Percentiles rank a stretch among this genome's conserved stretches.
Evolutionary conservation across 2,329 filamentous ascomycete species (phyloP).

Genomic region (Cercospora janseana): DNA sequence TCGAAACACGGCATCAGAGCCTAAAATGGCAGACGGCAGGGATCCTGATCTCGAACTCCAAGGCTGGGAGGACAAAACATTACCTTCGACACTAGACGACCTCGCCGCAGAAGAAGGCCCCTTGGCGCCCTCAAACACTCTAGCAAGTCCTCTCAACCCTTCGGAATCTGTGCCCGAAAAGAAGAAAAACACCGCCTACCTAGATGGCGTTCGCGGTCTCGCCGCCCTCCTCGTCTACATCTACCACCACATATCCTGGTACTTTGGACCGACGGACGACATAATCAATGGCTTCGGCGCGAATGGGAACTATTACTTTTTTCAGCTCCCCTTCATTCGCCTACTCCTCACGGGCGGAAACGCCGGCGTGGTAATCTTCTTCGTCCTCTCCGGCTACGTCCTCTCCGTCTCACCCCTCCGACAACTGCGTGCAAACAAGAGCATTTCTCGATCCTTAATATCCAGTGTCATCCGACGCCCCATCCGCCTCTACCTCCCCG

Average conservation of each 20-base stretch:
- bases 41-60: constrained; percentile 9
- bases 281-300: constrained; percentile 24
- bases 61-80: constrained; percentile 9
- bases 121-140: constrained; percentile 9
- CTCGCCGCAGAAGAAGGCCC: constrained; percentile 12
- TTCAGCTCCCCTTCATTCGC: constrained; percentile 57
- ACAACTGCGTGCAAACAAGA: constrained; percentile 14
- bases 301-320: constrained; percentile 47
- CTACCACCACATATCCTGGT: constrained; percentile 53
- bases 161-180: constrained; percentile 1
- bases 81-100: constrained; percentile 9
- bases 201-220: constrained; percentile 65
- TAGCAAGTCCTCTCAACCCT: background rate
- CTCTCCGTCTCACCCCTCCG: constrained; percentile 34
- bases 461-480: constrained; percentile 20
- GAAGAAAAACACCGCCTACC: constrained; percentile 39
- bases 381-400: constrained; percentile 53
- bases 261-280: constrained; percentile 47
- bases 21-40: background rate
- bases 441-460: constrained; percentile 12
- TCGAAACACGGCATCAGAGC: background rate
- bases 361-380: constrained; percentile 55
- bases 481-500: constrained; percentile 24
- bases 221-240: constrained; percentile 64
- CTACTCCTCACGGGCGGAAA: constrained; percentile 57